Conservation (phyloP, 2,329 filamentous ascomycete genomes). For the Teratosphaeria pseudoeucalypti region DNA sequence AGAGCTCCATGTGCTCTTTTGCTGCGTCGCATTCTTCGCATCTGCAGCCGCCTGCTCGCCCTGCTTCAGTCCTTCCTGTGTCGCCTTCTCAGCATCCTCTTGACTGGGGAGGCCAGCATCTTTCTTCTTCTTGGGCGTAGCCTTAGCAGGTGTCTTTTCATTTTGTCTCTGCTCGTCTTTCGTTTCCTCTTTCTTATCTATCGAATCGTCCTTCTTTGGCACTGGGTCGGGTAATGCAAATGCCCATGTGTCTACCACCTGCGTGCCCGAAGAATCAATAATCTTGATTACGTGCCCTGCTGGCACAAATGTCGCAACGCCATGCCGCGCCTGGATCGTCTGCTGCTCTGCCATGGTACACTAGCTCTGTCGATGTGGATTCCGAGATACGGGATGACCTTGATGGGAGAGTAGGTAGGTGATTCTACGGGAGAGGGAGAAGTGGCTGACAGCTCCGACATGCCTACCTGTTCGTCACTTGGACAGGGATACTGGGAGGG, state of each 20-base stretch:
- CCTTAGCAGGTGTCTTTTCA: conserved; percentile 10
- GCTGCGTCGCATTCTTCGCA: conserved; percentile 9
- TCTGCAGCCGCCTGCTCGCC: conserved; percentile 9
- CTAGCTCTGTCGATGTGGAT: background rate
- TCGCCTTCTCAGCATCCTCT: conserved; percentile 26
- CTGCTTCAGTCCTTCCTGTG: conserved; percentile 15
- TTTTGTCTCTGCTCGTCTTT: conserved; percentile 11
- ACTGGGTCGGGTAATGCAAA: conserved; percentile 38
- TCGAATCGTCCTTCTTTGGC: conserved; percentile 10
- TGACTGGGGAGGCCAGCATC: conserved; percentile 22
- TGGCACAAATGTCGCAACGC: conserved; percentile 41
- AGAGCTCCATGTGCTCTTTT: conserved; percentile 23
- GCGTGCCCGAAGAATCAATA: conserved; percentile 41
- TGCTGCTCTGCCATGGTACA: conserved; percentile 22
- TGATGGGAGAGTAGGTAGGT: background rate
- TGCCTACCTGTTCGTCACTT: background rate
- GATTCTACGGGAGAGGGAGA: background rate
- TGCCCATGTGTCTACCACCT: conserved; percentile 39
- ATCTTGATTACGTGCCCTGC: conserved; percentile 40
- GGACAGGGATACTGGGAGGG: background rate
- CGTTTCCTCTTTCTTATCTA: conserved; percentile 14
- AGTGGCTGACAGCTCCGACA: conserved; percentile 1
- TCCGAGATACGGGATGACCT: background rate
- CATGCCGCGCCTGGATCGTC: conserved; percentile 39
- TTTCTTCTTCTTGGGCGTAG: conserved; percentile 19